Evolutionary conservation across 345 rosid genomes (phyloP), one percentile per base, ranked within the genome.

Genomic region (Firmiana major): DNA sequence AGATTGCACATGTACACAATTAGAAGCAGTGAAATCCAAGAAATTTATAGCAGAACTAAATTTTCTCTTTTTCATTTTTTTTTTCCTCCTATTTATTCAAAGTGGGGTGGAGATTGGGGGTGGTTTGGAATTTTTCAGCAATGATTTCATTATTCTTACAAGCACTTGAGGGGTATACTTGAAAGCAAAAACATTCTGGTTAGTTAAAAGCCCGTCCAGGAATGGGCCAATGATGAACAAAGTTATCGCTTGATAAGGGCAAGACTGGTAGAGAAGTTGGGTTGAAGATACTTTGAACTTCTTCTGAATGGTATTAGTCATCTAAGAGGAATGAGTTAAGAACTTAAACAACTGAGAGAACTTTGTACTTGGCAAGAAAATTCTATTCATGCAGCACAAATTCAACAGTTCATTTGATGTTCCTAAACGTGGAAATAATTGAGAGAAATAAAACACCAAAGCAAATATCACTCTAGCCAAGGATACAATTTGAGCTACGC

Each of bases 251-350:
- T 97, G 99, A 82, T 97, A 97, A 16, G 99, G 99, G 84, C 97
- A 94, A 49, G 99, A 97, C 87, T 97, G 99, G 81, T 97, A 97
- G 59, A 97, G 89, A 80, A 97, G 98, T 74, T 97, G 99, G 72
- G 99, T 97, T 60, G 99, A 97, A 73, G 99, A 97, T 68, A 97
- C 98, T 82, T 94, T 97, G 87, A 92, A 97, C 85, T 94, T 97
- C 93, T 97, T 97, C 88, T 97, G 99, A 85, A 97, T 97, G 54
- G 99, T 97, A 81, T 97, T 97, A 79, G 99, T 97, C 99, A 97
- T 97, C 99, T 97, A 85, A 81, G 51, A 57, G 66, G 40, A 58
- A 73, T 38, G 81, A 78, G 90, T 96, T 85, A 93, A 92, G 97
- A 31, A 72, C 71, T 74, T 77, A 63, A 59, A 72, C 75, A 72